Evolutionary conservation across 768 basidiomycete species (phyloP), one percentile per base, ranked within the genome.

Genomic region (Psilocybe subaeruginosa): DNA sequence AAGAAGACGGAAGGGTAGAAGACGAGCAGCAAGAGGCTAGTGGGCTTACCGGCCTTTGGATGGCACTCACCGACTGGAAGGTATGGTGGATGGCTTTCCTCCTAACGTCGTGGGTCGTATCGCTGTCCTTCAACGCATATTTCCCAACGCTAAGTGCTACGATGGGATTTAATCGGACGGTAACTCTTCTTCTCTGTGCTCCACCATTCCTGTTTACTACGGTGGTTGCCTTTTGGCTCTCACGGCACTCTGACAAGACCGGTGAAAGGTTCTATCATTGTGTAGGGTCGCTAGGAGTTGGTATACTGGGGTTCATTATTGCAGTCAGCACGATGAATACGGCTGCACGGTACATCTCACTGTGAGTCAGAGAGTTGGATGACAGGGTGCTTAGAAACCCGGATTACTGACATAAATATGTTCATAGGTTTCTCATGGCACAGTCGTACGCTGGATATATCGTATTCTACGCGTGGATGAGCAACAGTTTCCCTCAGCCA

Each of bases 221-320:
- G 0, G 46, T 87, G 3, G 75, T 83, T 19, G 82, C 89, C 0
- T 86, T 93, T 74, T 17, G 73, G 16, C 56, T 78, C 64, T 80
- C 73, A 70, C 79, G 90, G 63, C 90, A 92, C 72, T 92, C 94
- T 0, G 95, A 97, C 76, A 78, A 78, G 66, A 79, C 74, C 2
- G 82, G 82, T 14, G 92, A 95, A 72, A 87, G 93, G 46, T 93
- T 86, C 79, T 86, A 78, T 70, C 91, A 95, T 72, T 86, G 86
- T 61, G 71, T 76, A 0, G 59, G 74, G 16, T 84, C 92, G 3
- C 74, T 89, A 54, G 67, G 74, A 9, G 62, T 89, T 8, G 92
- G 91, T 5, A 79, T 92, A 37, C 62, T 93, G 30, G 92, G 91
- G 1, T 93, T 89, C 72, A 73, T 89, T 56, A 86, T 93, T 58